Evolutionary conservation across 2,329 filamentous ascomycete genomes (phyloP), one percentile per base, ranked within the genome.

Genomic region (Colletotrichum scovillei): DNA sequence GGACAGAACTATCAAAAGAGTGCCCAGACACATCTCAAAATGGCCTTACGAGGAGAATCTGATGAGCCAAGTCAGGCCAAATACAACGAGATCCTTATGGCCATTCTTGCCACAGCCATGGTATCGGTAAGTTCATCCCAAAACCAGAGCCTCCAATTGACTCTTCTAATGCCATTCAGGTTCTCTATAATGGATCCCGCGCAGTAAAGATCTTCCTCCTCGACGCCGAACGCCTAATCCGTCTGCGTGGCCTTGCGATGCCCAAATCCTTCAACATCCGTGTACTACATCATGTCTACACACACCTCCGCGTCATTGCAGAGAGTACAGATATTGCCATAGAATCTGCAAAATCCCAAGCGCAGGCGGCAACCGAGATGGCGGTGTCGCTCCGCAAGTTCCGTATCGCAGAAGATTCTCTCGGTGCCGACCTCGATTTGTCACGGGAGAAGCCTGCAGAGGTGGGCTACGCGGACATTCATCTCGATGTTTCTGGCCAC

Each of bases 261-360:
- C 77, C 76, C 8, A 86, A 85, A 52, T 84, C 85, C 1, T 81
- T 84, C 19, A 84, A 85, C 24, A 77, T 82, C 0, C 82, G 85
- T 2, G 75, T 87, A 0, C 76, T 88, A 0, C 86, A 87, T 70
- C 85, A 87, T 69, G 85, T 85, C 77, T 87, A 87, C 71, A 84
- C 82, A 0, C 86, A 84, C 63, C 78, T 85, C 6, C 82, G 86
- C 0, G 81, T 87, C 0, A 82, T 87, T 22, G 79, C 84, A n/a
- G 85, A 87, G 75, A 87, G 84, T 49, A 78, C 78, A 0, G 56
- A 78, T 2, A 52, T 73, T n/a, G 35, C 46, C 6, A 46, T 60
- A 22, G 70, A 69, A 14, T 58, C 46, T n/a, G 26, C 30, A 0
- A 53, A 66, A 12, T 14, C 22, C 4, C 67, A 59, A 14, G 67